phyloP scores from a whole-genome alignment of 1,139 yeast species.

The Pichia sp. region DNA sequence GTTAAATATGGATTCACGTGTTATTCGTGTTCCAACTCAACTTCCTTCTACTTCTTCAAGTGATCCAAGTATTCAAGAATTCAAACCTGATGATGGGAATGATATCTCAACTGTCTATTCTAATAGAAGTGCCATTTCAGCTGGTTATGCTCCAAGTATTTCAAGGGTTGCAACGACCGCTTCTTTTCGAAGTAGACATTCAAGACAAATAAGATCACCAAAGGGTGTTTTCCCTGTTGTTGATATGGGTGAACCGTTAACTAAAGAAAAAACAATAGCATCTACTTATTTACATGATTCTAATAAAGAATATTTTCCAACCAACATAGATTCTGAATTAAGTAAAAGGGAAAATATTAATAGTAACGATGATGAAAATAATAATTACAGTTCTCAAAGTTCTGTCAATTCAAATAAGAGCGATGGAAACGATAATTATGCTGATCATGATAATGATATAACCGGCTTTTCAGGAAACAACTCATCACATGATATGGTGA shows the following conservation, averaged over 20 bases:
- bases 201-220: slow-evolving; percentile 43
- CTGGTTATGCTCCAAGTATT: slow-evolving; percentile 1
- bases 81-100: slow-evolving; percentile 13
- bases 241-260: slow-evolving; percentile 64
- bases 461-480: slow-evolving; percentile 3
- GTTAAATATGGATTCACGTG: slow-evolving; percentile 68
- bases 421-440: slow-evolving; percentile 6
- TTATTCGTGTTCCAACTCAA: slow-evolving; percentile 40
- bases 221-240: slow-evolving; percentile 71
- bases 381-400: not conserved
- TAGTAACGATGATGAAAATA: slow-evolving; percentile 3
- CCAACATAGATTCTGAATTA: slow-evolving; percentile 14
- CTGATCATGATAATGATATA: not conserved
- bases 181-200: slow-evolving; percentile 3
- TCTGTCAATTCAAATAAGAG: slow-evolving; percentile 3
- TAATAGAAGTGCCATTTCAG: slow-evolving; percentile 3
- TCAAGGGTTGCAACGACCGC: slow-evolving; percentile 8
- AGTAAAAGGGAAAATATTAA: slow-evolving; percentile 3
- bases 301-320: slow-evolving; percentile 2
- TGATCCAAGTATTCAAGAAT: slow-evolving; percentile 7
- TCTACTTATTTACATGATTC: slow-evolving; percentile 23
- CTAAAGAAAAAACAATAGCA: slow-evolving; percentile 53
- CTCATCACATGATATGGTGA: not conserved
- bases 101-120: slow-evolving; percentile 6
- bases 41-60: slow-evolving; percentile 3